Evolutionary conservation across 1,284 basidiomycete genomes (phyloP).

Genomic region (Peniophora sp.): DNA sequence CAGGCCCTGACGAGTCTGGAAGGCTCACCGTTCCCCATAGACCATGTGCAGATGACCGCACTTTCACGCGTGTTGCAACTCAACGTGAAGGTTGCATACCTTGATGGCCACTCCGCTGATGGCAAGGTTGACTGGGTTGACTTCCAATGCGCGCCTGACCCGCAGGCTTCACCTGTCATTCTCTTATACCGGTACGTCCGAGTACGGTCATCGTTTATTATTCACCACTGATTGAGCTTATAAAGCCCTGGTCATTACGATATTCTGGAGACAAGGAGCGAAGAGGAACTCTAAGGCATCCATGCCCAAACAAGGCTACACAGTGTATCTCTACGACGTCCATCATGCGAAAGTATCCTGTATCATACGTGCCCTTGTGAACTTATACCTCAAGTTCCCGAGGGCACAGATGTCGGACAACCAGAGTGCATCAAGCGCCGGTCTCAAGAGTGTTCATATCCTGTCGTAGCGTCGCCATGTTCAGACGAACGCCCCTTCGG

Average conservation of each 20-base stretch:
- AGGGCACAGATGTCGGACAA: too few species aligned
- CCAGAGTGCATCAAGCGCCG: too few species aligned
- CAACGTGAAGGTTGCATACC: conserved; percentile 72
- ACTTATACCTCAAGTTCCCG: too few species aligned
- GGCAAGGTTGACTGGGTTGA: conserved; percentile 63
- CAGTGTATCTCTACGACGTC: too few species aligned
- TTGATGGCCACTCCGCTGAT: conserved; percentile 49
- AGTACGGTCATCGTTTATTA: background rate
- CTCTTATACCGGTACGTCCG: conserved; percentile 66
- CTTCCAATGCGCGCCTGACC: conserved; percentile 44
- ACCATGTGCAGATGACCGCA: conserved; percentile 81
- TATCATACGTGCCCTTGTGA: too few species aligned
- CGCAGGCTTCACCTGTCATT: conserved; percentile 39
- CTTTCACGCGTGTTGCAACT: conserved; percentile 62
- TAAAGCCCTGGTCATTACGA: conserved; percentile 29
- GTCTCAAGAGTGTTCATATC: too few species aligned
- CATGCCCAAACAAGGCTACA: too few species aligned
- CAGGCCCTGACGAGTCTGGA: background rate
- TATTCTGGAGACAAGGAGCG: conserved; percentile 21
- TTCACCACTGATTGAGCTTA: background rate
- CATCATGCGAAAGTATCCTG: too few species aligned
- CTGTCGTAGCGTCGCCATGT: too few species aligned
- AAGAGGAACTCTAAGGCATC: conserved; percentile 12
- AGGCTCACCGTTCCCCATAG: conserved; percentile 25
- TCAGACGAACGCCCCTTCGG: too few species aligned